Conservation (phyloP, 1,139 yeast species). For the Geotrichum candidum region DNA sequence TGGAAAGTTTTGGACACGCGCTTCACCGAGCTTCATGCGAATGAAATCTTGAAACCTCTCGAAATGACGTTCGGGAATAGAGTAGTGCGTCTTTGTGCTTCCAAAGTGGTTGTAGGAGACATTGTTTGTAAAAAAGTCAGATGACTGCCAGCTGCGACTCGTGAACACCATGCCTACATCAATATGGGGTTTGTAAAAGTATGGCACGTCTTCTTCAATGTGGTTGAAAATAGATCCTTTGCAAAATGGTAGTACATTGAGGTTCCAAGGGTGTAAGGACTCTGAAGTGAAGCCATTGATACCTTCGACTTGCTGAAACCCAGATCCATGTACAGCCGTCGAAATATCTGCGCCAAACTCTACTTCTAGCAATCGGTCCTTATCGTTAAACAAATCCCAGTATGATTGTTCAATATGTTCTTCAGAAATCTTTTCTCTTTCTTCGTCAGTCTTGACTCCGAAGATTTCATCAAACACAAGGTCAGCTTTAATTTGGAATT, state of each 20-base stretch:
- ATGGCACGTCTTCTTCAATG: constrained; percentile 39
- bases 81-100: constrained; percentile 63
- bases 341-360: constrained; percentile 45
- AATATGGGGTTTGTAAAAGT: constrained; percentile 41
- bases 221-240: constrained; percentile 46
- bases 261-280: constrained; percentile 52
- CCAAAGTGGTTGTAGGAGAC: constrained; percentile 64
- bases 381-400: constrained; percentile 37
- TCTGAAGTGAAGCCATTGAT: not conserved
- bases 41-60: constrained; percentile 41
- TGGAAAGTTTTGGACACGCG: constrained; percentile 67
- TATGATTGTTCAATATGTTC: constrained; percentile 33
- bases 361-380: constrained; percentile 39
- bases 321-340: constrained; percentile 44
- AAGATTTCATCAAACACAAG: constrained; percentile 38
- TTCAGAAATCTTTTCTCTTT: constrained; percentile 18
- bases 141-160: constrained; percentile 61
- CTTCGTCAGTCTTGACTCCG: not conserved
- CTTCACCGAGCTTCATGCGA: constrained; percentile 47
- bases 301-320: constrained; percentile 41
- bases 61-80: constrained; percentile 63
- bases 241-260: constrained; percentile 54
- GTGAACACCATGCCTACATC: constrained; percentile 62
- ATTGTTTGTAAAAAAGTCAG: constrained; percentile 63
- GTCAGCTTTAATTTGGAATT: constrained; percentile 55